Conservation (phyloP, 83 land plant species). For the Picea abies region DNA sequence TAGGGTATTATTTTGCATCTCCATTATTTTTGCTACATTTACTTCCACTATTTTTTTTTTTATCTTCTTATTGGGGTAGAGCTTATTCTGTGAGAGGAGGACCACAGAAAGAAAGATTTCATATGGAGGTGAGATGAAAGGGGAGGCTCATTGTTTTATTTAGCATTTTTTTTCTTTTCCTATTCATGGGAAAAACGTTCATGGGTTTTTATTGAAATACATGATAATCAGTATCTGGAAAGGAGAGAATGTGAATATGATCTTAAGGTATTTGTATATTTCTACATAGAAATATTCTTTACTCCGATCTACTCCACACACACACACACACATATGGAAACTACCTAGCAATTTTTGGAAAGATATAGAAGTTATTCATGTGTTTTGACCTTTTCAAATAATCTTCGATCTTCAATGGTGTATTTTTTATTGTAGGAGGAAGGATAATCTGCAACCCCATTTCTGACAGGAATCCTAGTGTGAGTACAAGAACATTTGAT, state of each 20-base stretch:
- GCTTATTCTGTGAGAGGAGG: constrained; percentile 68
- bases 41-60: not conserved
- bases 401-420: not conserved
- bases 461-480: constrained; percentile 62
- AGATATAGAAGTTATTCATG: not conserved
- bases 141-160: no score
- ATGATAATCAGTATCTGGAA: constrained; percentile 51
- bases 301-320: no score
- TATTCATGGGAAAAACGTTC: no score
- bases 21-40: not conserved
- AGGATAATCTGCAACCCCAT: constrained; percentile 25
- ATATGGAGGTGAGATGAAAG: constrained; percentile 53
- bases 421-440: constrained; percentile 39
- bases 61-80: constrained; percentile 67
- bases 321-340: not conserved
- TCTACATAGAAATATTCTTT: constrained; percentile 37
- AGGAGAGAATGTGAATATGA: constrained; percentile 81
- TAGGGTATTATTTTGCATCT: not conserved
- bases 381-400: not conserved
- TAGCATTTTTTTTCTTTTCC: no score
- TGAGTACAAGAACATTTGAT: constrained; percentile 24
- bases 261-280: constrained; percentile 44
- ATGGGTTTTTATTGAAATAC: not conserved
- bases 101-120: constrained; percentile 53
- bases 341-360: not conserved